Evolutionary conservation across 2,329 filamentous ascomycete species (phyloP).

Genomic region (Aspergillus candidus): DNA sequence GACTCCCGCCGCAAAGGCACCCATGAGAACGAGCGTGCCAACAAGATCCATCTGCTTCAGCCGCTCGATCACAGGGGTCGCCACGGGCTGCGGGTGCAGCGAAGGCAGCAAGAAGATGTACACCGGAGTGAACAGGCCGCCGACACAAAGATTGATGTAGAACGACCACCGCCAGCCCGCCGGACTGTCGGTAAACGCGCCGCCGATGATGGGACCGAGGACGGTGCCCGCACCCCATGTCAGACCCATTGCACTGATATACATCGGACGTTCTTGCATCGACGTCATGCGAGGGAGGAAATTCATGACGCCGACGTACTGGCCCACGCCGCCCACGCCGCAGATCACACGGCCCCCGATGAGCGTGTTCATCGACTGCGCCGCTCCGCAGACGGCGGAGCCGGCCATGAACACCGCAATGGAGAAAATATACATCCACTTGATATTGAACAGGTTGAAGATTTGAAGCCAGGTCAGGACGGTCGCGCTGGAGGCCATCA

Average conservation of each 20-base stretch:
- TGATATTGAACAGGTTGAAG: constrained; percentile 33
- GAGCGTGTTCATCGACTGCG: constrained; percentile 38
- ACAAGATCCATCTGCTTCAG: constrained; percentile 28
- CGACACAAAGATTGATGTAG: constrained; percentile 52
- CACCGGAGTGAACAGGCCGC: constrained; percentile 39
- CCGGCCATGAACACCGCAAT: constrained; percentile 22
- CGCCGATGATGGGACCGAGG: constrained; percentile 24
- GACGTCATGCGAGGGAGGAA: constrained; percentile 15
- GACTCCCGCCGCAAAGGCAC: constrained; percentile 34
- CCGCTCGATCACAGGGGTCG: constrained; percentile 27
- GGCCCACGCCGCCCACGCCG: constrained; percentile 13
- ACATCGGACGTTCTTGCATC: constrained; percentile 20
- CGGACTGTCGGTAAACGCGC: constrained; percentile 9
- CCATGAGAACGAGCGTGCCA: constrained; percentile 42
- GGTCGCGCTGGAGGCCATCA: background rate
- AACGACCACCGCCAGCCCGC: constrained; percentile 38
- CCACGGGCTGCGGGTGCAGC: constrained; percentile 16
- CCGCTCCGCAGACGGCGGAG: constrained; percentile 35
- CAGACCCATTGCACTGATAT: constrained; percentile 29
- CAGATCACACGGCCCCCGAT: constrained; percentile 32
- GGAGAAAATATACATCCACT: constrained; percentile 30
- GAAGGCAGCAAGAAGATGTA: constrained; percentile 41
- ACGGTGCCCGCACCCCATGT: constrained; percentile 32
- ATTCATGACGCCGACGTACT: constrained; percentile 26
- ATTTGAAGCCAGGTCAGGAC: constrained; percentile 4